These are phyloP conservation scores for Rhodamnia rubescens DNA, from an alignment of 345 rosid genomes.

Conservation along the genomic window DNA sequence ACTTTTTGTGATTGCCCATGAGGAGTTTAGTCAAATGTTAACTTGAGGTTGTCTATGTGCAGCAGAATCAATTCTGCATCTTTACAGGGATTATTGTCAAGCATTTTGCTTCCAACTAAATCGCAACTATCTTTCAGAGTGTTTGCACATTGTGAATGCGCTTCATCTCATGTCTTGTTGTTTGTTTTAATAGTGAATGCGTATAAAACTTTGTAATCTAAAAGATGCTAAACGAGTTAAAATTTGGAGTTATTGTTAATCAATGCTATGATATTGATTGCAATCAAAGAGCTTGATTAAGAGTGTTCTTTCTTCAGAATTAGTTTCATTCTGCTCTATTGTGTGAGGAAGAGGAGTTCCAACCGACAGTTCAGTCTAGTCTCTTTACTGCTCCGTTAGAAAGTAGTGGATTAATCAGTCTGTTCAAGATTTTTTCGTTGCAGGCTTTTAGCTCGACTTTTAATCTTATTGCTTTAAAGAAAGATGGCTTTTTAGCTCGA, in stretches of 20 bases:
- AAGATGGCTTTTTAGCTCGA: background rate
- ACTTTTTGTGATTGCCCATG: background rate
- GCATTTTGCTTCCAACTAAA: background rate
- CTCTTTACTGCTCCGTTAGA: background rate
- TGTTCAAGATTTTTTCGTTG: background rate
- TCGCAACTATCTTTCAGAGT: background rate
- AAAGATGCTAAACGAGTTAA: background rate
- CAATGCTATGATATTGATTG: background rate
- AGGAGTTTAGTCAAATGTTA: background rate
- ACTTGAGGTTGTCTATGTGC: background rate
- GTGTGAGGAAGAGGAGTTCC: background rate
- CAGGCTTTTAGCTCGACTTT: background rate
- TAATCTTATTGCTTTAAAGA: background rate
- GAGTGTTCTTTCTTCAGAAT: background rate
- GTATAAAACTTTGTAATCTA: background rate
- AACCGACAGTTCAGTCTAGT: background rate
- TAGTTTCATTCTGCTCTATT: background rate
- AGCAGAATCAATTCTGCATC: background rate
- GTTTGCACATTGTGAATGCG: background rate
- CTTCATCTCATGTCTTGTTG: background rate
- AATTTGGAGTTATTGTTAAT: background rate
- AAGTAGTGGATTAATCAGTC: background rate
- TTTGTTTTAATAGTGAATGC: background rate
- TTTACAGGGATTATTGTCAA: background rate
- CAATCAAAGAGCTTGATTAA: background rate